These are phyloP conservation scores for Boletus rex-veris DNA, from an alignment of 768 basidiomycete species.

Conservation along the genomic window DNA sequence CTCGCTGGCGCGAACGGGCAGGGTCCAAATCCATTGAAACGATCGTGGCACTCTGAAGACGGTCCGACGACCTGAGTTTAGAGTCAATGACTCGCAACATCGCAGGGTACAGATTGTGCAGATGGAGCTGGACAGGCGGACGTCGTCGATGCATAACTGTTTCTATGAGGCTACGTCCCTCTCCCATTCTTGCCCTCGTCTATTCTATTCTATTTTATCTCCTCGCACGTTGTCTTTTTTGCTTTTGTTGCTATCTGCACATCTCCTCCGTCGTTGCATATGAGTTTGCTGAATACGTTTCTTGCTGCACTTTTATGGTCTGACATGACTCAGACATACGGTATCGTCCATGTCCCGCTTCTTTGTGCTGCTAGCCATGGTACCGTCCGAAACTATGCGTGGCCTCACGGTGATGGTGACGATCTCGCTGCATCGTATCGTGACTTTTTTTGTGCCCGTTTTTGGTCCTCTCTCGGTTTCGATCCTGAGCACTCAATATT, in stretches of 20 bases:
- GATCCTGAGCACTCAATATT: too few species aligned
- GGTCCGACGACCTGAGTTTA: constrained; percentile 14
- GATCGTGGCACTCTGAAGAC: constrained; percentile 26
- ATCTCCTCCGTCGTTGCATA: constrained; percentile 2
- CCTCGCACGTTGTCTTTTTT: not conserved
- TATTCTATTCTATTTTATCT: not conserved
- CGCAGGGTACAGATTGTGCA: not conserved
- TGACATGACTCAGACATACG: not conserved
- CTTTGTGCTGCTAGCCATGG: not conserved
- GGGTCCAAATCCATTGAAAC: constrained; percentile 20
- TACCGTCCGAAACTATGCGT: too few species aligned
- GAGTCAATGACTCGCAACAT: not conserved
- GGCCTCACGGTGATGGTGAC: too few species aligned
- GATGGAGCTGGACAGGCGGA: not conserved
- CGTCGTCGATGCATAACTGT: not conserved
- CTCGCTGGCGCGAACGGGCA: constrained; percentile 27
- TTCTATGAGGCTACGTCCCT: not conserved
- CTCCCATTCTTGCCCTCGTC: not conserved
- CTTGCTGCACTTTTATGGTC: not conserved
- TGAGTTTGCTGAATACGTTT: not conserved
- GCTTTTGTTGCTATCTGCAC: not conserved
- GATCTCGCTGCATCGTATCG: too few species aligned
- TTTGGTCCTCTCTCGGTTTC: too few species aligned
- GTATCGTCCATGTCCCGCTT: not conserved
- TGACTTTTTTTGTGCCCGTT: too few species aligned